phyloP scores from a whole-genome alignment of 306 rosid species.

The Vachellia collinsii region DNA sequence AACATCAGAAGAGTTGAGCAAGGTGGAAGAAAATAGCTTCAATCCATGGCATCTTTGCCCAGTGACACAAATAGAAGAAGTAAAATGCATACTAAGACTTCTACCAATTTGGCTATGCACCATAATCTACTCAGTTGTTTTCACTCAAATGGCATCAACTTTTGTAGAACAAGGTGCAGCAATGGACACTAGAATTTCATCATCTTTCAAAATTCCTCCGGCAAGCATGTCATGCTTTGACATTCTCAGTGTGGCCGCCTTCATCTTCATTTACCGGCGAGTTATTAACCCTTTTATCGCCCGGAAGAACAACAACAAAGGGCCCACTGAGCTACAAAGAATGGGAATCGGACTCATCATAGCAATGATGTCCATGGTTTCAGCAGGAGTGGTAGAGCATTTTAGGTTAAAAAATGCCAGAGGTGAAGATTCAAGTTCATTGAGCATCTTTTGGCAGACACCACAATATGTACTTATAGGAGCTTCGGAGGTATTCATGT shows the following conservation, averaged over 20 bases:
- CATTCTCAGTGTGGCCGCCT: neutral
- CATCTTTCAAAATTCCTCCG: constrained; percentile 56
- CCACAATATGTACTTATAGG: neutral
- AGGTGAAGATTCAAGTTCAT: neutral
- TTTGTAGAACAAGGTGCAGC: too few species aligned
- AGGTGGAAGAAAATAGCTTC: too few species aligned
- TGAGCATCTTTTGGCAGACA: neutral
- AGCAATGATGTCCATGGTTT: too few species aligned
- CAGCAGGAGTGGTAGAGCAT: constrained; percentile 44
- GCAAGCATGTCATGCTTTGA: constrained; percentile 90
- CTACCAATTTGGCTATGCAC: too few species aligned
- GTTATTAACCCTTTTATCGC: constrained; percentile 54
- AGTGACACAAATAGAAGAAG: too few species aligned
- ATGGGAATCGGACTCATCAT: constrained; percentile 60
- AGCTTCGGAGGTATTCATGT: neutral
- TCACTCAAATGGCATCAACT: too few species aligned
- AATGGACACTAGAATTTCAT: constrained; percentile 54
- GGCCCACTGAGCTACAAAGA: constrained; percentile 59
- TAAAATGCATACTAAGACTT: too few species aligned
- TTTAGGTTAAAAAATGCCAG: constrained; percentile 31
- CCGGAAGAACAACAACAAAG: constrained; percentile 37
- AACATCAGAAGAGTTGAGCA: too few species aligned
- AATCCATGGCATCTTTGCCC: too few species aligned
- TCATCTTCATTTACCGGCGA: constrained; percentile 66
- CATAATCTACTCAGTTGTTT: too few species aligned